These are phyloP conservation scores for Cyberlindnera saturnus DNA, from an alignment of 805 yeast genomes.

Conservation along the genomic window DNA sequence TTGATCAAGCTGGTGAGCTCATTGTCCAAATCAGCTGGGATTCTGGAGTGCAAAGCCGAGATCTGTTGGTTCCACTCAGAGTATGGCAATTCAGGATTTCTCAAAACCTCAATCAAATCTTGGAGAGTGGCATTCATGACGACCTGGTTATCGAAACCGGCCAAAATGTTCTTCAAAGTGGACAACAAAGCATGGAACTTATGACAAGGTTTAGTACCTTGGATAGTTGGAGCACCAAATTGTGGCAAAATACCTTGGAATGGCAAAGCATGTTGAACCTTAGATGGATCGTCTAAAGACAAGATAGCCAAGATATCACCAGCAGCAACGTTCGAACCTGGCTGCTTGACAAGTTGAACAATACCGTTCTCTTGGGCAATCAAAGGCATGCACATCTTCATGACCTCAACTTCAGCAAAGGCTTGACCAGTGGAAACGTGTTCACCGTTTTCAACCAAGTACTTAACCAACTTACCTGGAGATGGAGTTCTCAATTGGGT, in stretches of 20 bases:
- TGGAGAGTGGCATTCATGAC: constrained; percentile 81
- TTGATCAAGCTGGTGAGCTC: constrained; percentile 59
- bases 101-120: constrained; percentile 63
- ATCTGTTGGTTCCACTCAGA: constrained; percentile 84
- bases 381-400: constrained; percentile 99
- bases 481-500: constrained; percentile 98
- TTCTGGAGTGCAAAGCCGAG: constrained; percentile 88
- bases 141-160: constrained; percentile 94
- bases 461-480: constrained; percentile 95
- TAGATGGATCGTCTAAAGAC: constrained; percentile 92
- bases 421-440: constrained; percentile 89
- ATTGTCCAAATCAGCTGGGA: constrained; percentile 72
- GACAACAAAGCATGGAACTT: constrained; percentile 52
- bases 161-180: constrained; percentile 71
- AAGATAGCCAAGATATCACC: constrained; percentile 96
- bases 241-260: constrained; percentile 92
- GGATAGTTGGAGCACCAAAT: constrained; percentile 73
- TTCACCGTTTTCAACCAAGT: constrained; percentile 91
- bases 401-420: constrained; percentile 97
- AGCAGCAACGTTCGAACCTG: constrained; percentile 94
- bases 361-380: constrained; percentile 90
- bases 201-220: constrained; percentile 82
- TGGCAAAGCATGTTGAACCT: constrained; percentile 94
- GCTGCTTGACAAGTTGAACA: constrained; percentile 90
- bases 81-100: constrained; percentile 80